These are phyloP conservation scores for Macrotyloma uniflorum DNA, from an alignment of 306 rosid genomes.

Conservation along the genomic window DNA sequence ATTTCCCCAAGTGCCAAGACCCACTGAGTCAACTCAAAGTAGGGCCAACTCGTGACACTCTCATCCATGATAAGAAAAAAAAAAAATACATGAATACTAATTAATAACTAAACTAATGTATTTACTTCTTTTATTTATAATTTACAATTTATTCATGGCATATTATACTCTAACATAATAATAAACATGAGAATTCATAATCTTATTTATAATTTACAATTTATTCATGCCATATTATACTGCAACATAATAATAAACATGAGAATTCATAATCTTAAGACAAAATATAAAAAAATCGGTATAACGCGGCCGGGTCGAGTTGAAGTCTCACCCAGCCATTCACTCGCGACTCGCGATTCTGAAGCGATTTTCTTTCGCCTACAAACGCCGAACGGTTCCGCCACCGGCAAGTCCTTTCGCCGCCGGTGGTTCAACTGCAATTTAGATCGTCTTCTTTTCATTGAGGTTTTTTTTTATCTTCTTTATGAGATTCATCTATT, in stretches of 20 bases:
- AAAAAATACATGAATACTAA: too few relatives aligned
- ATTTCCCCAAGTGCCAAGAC: too few relatives aligned
- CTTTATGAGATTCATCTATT: background rate
- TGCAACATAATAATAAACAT: background rate
- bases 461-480: constrained; percentile 36
- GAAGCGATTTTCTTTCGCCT: constrained; percentile 43
- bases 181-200: too few relatives aligned
- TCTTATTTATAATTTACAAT: too few relatives aligned
- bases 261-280: background rate
- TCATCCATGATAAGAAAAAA: too few relatives aligned
- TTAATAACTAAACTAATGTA: too few relatives aligned
- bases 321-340: constrained; percentile 57
- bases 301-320: constrained; percentile 79
- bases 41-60: too few relatives aligned
- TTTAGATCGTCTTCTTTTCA: constrained; percentile 37
- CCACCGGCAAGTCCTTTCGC: constrained; percentile 13
- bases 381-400: constrained; percentile 40
- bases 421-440: constrained; percentile 2
- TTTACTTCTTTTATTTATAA: too few relatives aligned
- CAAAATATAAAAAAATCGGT: constrained; percentile 12
- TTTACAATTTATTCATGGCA: too few relatives aligned
- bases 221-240: background rate
- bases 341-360: constrained; percentile 74
- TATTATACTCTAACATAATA: too few relatives aligned
- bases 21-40: too few relatives aligned